Evolutionary conservation across 78 protist species (phyloP).

Genomic region (Dictyostelium firmibasis): DNA sequence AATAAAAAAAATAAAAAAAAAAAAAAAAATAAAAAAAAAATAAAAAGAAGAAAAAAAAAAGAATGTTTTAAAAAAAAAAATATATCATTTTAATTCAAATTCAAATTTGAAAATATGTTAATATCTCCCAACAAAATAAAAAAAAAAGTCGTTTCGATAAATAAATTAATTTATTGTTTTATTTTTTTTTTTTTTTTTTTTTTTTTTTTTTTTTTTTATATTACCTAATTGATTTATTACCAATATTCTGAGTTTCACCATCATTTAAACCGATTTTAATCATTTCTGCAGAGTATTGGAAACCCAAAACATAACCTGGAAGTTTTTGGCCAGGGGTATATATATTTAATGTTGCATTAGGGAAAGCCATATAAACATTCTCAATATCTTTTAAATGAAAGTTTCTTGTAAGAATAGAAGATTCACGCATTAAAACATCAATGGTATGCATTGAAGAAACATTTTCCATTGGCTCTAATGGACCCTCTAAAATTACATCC

Average conservation of each 20-base stretch:
- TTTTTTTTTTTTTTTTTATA: no score
- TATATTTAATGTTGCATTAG: conserved; percentile 13
- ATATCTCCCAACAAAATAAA: no score
- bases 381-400: conserved; percentile 37
- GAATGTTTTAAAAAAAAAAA: no score
- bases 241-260: conserved; percentile 15
- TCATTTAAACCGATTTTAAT: conserved; percentile 24
- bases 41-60: no score
- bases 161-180: no score
- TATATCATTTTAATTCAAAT: no score
- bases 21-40: no score
- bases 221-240: no score
- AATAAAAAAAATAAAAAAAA: no score
- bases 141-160: background rate
- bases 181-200: no score
- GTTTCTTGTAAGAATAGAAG: background rate
- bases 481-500: conserved; percentile 2
- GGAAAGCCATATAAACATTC: conserved; percentile 31
- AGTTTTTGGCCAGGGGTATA: conserved; percentile 1
- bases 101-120: no score
- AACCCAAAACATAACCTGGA: conserved; percentile 33
- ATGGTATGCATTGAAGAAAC: background rate
- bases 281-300: background rate
- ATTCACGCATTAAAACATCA: background rate
- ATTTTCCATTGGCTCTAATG: background rate